A percentile compares a stretch with the other conserved stretches of the same genome.
These are phyloP conservation scores for Gnaphalium uliginosum DNA, from an alignment of 129 eudicot genomes.

Conservation along the genomic window DNA sequence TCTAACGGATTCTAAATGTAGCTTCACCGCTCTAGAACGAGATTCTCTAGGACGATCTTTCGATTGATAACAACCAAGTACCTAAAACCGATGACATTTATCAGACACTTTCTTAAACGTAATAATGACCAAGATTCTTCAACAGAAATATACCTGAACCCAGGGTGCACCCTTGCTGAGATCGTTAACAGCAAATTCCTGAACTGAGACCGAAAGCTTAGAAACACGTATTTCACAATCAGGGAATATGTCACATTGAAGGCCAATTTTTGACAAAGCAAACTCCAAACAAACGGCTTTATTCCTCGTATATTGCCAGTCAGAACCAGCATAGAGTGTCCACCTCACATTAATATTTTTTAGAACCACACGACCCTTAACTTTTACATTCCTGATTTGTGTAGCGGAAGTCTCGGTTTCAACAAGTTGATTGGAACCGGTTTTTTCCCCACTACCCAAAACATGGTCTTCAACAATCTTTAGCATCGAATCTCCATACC, in stretches of 20 bases:
- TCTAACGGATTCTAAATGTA: constrained; percentile 79
- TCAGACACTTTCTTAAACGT: background rate
- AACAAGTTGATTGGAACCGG: constrained; percentile 21
- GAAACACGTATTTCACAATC: constrained; percentile 70
- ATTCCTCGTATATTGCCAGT: constrained; percentile 71
- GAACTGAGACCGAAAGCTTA: constrained; percentile 49
- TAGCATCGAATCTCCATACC: constrained; percentile 62
- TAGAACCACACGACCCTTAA: constrained; percentile 63
- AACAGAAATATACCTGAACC: constrained; percentile 58
- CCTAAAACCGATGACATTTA: constrained; percentile 34
- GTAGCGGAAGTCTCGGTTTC: constrained; percentile 28
- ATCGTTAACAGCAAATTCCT: constrained; percentile 71
- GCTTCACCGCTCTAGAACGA: constrained; percentile 71
- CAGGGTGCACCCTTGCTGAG: constrained; percentile 83
- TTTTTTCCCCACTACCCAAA: constrained; percentile 32
- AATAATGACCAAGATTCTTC: background rate
- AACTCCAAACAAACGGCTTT: constrained; percentile 59
- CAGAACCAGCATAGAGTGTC: constrained; percentile 82
- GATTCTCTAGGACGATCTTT: constrained; percentile 76
- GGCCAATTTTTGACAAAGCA: constrained; percentile 47
- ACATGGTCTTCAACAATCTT: constrained; percentile 73
- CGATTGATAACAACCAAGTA: constrained; percentile 79
- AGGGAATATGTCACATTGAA: constrained; percentile 54
- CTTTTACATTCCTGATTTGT: constrained; percentile 35
- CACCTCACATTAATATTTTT: constrained; percentile 67